phyloP scores from a whole-genome alignment of 768 basidiomycete genomes.

The Stropharia rugosoannulata region DNA sequence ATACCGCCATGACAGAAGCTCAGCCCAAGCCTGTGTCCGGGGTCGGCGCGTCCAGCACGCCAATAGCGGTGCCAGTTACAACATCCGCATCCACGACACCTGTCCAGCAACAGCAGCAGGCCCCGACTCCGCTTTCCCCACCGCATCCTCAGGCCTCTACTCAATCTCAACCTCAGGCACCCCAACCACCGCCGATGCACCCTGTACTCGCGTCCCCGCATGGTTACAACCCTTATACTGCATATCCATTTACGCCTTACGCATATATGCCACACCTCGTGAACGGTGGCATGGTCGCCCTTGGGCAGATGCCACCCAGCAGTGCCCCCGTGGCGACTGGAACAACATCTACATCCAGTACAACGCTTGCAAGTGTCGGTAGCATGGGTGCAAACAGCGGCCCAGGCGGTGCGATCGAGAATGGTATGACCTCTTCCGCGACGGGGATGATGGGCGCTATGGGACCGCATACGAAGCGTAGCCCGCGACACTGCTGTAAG shows the following conservation, averaged over 20 bases:
- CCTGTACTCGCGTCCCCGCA: conserved; percentile 7
- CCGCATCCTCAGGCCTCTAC: background rate
- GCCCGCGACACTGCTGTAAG: conserved; percentile 77
- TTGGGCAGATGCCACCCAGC: conserved; percentile 18
- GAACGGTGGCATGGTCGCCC: conserved; percentile 1
- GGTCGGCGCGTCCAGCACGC: background rate
- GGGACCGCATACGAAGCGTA: conserved; percentile 50
- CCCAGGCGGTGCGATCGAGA: background rate
- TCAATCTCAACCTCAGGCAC: background rate
- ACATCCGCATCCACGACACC: conserved; percentile 10
- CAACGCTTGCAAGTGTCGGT: background rate
- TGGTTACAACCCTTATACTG: conserved; percentile 22
- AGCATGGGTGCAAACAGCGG: background rate
- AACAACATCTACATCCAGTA: background rate
- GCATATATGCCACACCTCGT: conserved; percentile 24
- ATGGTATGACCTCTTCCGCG: background rate
- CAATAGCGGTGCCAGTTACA: conserved; percentile 2
- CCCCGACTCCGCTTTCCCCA: background rate
- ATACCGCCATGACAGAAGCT: conserved; percentile 36
- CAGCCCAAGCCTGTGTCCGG: conserved; percentile 11
- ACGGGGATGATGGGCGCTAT: background rate
- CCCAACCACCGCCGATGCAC: background rate
- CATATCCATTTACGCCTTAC: conserved; percentile 27
- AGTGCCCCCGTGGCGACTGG: conserved; percentile 4
- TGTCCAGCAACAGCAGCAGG: conserved; percentile 11